Conservation (phyloP, 2,329 filamentous ascomycete genomes). For the Beauveria rudraprayagi region DNA sequence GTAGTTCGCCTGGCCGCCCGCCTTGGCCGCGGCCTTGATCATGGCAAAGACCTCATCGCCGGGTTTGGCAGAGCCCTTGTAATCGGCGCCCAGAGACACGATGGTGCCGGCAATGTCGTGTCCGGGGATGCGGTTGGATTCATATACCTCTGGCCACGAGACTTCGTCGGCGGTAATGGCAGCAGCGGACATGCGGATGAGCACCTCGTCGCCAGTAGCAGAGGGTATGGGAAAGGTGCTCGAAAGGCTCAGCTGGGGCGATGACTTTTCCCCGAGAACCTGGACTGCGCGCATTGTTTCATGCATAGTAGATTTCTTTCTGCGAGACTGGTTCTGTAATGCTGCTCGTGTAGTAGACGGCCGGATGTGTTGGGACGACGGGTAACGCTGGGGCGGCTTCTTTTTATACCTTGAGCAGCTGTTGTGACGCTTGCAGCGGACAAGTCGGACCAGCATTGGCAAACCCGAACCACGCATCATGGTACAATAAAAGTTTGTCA, state of each 20-base stretch:
- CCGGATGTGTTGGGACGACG: background rate
- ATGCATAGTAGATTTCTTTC: background rate
- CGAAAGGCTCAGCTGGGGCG: slow-evolving; percentile 15
- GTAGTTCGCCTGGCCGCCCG: slow-evolving; percentile 23
- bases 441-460: background rate
- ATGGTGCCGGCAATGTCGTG: slow-evolving; percentile 29
- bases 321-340: background rate
- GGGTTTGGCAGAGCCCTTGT: slow-evolving; percentile 14
- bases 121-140: slow-evolving; percentile 23
- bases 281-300: slow-evolving; percentile 27
- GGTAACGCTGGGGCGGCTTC: background rate
- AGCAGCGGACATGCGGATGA: slow-evolving; percentile 25
- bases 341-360: background rate
- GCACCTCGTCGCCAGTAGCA: slow-evolving; percentile 14
- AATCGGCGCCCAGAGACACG: slow-evolving; percentile 18
- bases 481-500: background rate
- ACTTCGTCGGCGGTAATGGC: slow-evolving; percentile 28
- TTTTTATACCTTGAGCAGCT: background rate
- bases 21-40: slow-evolving; percentile 16
- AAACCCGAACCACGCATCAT: background rate
- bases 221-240: slow-evolving; percentile 14
- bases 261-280: slow-evolving; percentile 19
- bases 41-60: slow-evolving; percentile 22
- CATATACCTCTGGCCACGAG: slow-evolving; percentile 26
- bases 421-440: background rate